Percentiles rank a stretch among this genome's conserved stretches.
Conservation (phyloP, 129 eudicot genomes). For the Helianthus tuberosus region DNA sequence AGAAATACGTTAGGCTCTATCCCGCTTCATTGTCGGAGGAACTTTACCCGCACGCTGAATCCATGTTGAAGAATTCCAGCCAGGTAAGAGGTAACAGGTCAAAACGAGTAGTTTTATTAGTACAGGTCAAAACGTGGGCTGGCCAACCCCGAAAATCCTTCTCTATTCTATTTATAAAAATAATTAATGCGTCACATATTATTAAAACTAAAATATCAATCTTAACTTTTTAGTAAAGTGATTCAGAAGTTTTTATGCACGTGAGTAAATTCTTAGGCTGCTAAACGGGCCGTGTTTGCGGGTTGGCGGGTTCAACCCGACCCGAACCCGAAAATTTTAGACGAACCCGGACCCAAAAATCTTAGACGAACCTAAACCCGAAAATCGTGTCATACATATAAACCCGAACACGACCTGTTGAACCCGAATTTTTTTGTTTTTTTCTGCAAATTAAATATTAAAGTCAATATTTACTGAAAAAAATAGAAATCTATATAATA, state of each 20-base stretch:
- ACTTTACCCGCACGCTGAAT: slow-evolving; percentile 76
- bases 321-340: too few relatives aligned
- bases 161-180: not conserved
- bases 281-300: too few relatives aligned
- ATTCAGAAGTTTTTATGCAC: not conserved
- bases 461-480: too few relatives aligned
- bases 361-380: too few relatives aligned
- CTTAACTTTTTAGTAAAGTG: not conserved
- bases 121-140: not conserved
- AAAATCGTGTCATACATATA: too few relatives aligned
- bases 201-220: not conserved
- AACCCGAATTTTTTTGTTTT: too few relatives aligned
- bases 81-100: slow-evolving; percentile 46
- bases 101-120: slow-evolving; percentile 11
- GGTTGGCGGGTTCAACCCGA: too few relatives aligned
- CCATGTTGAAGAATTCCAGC: slow-evolving; percentile 90
- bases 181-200: not conserved
- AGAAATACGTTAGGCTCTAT: slow-evolving; percentile 83
- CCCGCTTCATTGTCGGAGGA: slow-evolving; percentile 80
- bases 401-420: too few relatives aligned
- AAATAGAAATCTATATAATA: too few relatives aligned
- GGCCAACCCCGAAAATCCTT: not conserved
- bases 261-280: too few relatives aligned
- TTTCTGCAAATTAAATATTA: too few relatives aligned
- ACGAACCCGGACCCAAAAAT: too few relatives aligned